A percentile compares a stretch with the other conserved stretches of the same genome.
These are phyloP conservation scores for Chenopodium berlandieri DNA, from an alignment of 148 eudicot genomes.

Conservation along the genomic window DNA sequence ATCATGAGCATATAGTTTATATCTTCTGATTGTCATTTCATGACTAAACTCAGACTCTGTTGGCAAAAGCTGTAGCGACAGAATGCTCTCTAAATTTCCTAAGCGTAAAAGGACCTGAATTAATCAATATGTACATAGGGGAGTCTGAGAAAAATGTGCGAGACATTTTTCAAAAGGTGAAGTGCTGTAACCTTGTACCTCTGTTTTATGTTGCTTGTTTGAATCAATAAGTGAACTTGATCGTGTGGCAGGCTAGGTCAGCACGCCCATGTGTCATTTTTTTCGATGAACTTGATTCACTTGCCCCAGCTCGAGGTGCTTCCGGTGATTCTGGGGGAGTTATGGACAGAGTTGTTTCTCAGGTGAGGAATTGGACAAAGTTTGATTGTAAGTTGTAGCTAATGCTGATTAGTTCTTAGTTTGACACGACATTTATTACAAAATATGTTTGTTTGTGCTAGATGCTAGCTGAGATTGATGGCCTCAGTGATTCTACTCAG, in stretches of 20 bases:
- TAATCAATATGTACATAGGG: conserved; percentile 99
- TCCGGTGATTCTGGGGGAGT: conserved; percentile 99
- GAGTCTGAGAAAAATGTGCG: conserved; percentile 95
- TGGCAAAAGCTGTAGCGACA: conserved; percentile 99
- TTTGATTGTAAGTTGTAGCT: background rate
- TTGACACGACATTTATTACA: background rate
- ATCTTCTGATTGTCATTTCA: conserved; percentile 16
- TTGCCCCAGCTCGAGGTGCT: conserved; percentile 97
- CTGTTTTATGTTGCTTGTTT: conserved; percentile 1
- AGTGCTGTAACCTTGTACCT: conserved; percentile 1
- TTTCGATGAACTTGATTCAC: conserved; percentile 98
- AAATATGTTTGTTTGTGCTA: conserved; percentile 29
- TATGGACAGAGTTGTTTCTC: conserved; percentile 98
- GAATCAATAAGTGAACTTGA: conserved; percentile 8
- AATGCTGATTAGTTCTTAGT: background rate
- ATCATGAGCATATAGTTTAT: conserved; percentile 9
- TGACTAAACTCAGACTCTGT: conserved; percentile 61
- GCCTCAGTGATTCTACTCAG: conserved; percentile 86
- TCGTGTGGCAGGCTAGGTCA: conserved; percentile 68
- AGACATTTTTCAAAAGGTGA: conserved; percentile 94
- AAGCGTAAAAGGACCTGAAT: conserved; percentile 96
- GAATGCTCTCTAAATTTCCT: conserved; percentile 95
- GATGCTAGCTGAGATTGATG: conserved; percentile 99
- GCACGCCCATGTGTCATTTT: conserved; percentile 99
- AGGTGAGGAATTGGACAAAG: conserved; percentile 45